Conservation (phyloP, 257 asterid species). For the Penstemon eatonii region DNA sequence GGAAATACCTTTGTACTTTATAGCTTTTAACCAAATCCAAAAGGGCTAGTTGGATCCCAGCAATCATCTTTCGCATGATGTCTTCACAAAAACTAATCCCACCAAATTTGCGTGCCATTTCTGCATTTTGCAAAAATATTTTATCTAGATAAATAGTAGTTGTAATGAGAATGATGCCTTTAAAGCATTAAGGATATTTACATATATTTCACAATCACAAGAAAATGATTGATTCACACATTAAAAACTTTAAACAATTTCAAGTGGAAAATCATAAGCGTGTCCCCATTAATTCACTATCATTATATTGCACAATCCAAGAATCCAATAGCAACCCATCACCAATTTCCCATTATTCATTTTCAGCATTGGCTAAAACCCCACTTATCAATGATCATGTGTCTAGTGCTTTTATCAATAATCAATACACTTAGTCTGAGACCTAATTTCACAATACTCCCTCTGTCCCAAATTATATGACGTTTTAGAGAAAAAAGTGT, state of each 20-base stretch:
- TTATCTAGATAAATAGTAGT: too few relatives aligned
- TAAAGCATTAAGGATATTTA: conserved; percentile 27
- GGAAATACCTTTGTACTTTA: conserved; percentile 1
- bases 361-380: conserved; percentile 28
- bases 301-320: conserved; percentile 29
- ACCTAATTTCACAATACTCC: too few relatives aligned
- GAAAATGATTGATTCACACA: conserved; percentile 30
- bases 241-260: conserved; percentile 26
- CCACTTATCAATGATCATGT: neutral
- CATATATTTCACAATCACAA: conserved; percentile 27
- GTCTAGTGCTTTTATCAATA: too few relatives aligned
- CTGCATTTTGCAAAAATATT: conserved; percentile 6
- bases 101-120: conserved; percentile 23
- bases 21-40: neutral
- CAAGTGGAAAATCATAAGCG: conserved; percentile 26
- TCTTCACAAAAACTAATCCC: conserved; percentile 27
- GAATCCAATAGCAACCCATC: conserved; percentile 28
- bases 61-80: neutral
- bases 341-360: conserved; percentile 35
- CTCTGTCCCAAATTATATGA: too few relatives aligned
- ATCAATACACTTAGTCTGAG: too few relatives aligned
- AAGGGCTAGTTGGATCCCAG: conserved; percentile 34
- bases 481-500: too few relatives aligned
- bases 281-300: conserved; percentile 24
- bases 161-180: neutral